Evolutionary conservation across 345 rosid species (phyloP), one percentile per base, ranked within the genome.

Genomic region (Brassica incana): DNA sequence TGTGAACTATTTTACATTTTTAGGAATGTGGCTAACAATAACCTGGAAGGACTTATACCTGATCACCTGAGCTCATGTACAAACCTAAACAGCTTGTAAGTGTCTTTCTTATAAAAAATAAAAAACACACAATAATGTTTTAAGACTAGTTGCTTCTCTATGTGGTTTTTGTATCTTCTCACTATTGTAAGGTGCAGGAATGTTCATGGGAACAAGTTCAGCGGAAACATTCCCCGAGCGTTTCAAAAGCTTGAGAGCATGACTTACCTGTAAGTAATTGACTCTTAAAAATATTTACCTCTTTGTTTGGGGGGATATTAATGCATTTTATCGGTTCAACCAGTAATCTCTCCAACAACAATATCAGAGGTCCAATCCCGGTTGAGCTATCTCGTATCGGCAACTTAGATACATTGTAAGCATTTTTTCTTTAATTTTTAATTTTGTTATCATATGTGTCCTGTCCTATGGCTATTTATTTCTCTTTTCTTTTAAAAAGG

Each of bases 391-490:
- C 99, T 48, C 90, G 90, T 23, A 91, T 95, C 18, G 97, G 98
- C 58, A 93, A 93, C 85, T 87, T 95, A 77, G 99, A 95, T 80
- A 88, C 89, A 29, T 72, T 95, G 99, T 95, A 85, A 91, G 99
- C 69, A 58, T 61, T 33, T n/a, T n/a, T 61, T 61, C 33, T 43
- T 43, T 0, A 10, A 43, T 9, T 56, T 35, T 43, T 0, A 10
- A 43, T 9, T 56, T 35, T 50, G 40, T 66, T 64, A 56, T 61
- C 56, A 3, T 66, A 18, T 80, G 60, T 32, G 61, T 25, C 66
- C 27, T 78, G 25, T 75, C 18, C 10, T 63, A 68, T 4, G 27
- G 38, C 52, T 80, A 12, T 8, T 59, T 8, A 73, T 2, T 43
- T 43, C 10, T 43, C 78, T 52, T 52, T 15, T 5, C 18, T 58